These are phyloP conservation scores for Sporothrix phasma DNA, from an alignment of 2,329 filamentous ascomycete species.

Conservation along the genomic window DNA sequence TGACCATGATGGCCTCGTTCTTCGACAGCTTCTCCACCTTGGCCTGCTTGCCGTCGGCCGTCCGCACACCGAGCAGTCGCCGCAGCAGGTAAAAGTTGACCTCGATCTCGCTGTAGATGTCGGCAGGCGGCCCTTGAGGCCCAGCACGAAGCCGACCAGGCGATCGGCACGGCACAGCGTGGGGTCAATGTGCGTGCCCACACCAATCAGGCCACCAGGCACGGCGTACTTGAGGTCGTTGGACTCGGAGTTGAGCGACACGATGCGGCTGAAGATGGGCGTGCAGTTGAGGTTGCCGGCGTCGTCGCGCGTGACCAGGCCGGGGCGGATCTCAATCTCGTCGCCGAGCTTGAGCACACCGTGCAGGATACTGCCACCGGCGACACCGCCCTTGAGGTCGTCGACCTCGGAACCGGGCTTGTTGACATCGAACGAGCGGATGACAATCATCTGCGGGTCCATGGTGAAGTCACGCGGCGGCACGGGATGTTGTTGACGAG, in stretches of 20 bases:
- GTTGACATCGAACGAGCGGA: slow-evolving; percentile 98
- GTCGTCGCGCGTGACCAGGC: slow-evolving; percentile 92
- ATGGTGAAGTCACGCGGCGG: slow-evolving; percentile 82
- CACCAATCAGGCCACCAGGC: slow-evolving; percentile 93
- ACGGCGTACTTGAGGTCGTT: slow-evolving; percentile 98
- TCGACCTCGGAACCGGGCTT: slow-evolving; percentile 99
- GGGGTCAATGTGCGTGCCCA: slow-evolving; percentile 93
- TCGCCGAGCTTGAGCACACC: slow-evolving; percentile 95
- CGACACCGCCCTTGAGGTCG: slow-evolving; percentile 96
- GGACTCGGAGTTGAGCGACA: slow-evolving; percentile 92
- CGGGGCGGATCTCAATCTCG: slow-evolving; percentile 97
- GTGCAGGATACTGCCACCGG: slow-evolving; percentile 91
- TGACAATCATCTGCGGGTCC: slow-evolving; percentile 97
- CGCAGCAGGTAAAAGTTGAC: slow-evolving; percentile 99
- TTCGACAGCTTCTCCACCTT: slow-evolving; percentile 98
- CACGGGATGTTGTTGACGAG: slow-evolving; percentile 89
- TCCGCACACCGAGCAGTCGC: slow-evolving; percentile 89
- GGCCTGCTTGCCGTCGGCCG: slow-evolving; percentile 95
- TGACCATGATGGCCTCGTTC: slow-evolving; percentile 99
- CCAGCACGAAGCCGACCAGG: slow-evolving; percentile 94
- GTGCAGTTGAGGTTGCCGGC: slow-evolving; percentile 91
- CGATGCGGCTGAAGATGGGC: slow-evolving; percentile 90
- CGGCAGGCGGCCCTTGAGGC: slow-evolving; percentile 83
- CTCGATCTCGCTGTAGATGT: slow-evolving; percentile 97
- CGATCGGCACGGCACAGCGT: slow-evolving; percentile 98